Base-by-base conservation (phyloP, 768 basidiomycete genomes). In the Tephrocybe sp. region DNA sequence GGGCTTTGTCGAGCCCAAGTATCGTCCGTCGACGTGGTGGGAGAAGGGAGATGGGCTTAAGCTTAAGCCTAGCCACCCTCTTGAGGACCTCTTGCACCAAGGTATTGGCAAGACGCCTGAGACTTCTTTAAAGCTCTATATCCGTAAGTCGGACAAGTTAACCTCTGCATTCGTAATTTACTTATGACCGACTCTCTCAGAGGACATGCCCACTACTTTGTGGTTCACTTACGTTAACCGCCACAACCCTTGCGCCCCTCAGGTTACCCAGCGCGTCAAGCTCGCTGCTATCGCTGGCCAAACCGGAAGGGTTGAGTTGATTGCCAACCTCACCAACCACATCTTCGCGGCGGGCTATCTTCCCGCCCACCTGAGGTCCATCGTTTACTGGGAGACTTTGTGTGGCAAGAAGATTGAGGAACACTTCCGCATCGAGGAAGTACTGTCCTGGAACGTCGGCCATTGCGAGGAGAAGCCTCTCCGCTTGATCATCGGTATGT, bases 301-400 rank as follows among this genome's bases (percentile, higher is more conserved):
- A 16, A 31, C 33, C 2, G 52, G 50, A 31, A 70, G 63, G 57
- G 62, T 72, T 45, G 74, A 73, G 53, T 62, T 65, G 20, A 52
- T 78, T 17, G 74, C 74, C n/a, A 70, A 78, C 49, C 55, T 78
- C 48, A 77, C 75, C 45, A 79, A 78, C 66, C 52, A 77, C 50
- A 65, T 78, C 56, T 79, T 79, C 62, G 53, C 42, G 19, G 65
- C 66, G 32, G 71, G 71, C 1, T 79, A 68, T 60, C 59, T 71
- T 13, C 59, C 68, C 6, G 54, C 63, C n/a, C 62, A 69, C 43
- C 47, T 65, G 35, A 64, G 75, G 45, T 57, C 68, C 31, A 54
- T 67, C 17, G 76, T 77, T 30, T 67, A 70, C 60, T 77, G 75
- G 77, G 60, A 72, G 50, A 64, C 64, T 4, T 17, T 51, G 1